Base-by-base conservation (phyloP, 352 stramenopile genomes). In the Globisporangium paroecandrum region DNA sequence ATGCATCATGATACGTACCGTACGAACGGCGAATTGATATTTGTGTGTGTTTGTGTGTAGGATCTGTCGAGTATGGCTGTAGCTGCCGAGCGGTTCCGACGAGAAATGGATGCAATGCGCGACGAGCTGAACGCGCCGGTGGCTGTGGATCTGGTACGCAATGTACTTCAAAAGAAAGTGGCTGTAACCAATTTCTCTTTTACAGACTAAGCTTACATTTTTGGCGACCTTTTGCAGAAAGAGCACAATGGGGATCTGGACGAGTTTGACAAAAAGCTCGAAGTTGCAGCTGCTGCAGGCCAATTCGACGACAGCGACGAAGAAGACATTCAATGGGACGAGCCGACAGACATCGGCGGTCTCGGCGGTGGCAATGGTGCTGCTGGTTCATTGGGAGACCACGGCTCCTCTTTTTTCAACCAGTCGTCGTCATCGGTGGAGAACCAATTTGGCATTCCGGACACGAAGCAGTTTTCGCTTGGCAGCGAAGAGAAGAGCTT, bases 261-360 rank as follows among this genome's bases (percentile, higher is more conserved):
- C 67, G 77, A 76, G 3, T 92, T 93, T 58, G 85, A 93, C 68
- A 78, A 93, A 69, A 93, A 93, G 57, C 75, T 93, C 29, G 85
- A 93, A 65, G 71, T 87, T 60, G 85, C 84, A 25, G 85, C 80
- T 5, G 83, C 82, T 25, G 76, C 82, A 20, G 85, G 85, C 6
- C 87, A 95, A 60, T 95, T 95, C 74, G 87, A 93, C 12, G 87
- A 95, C 63, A 94, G 85, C 54, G 78, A 90, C 70, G 85, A 95
- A 74, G 85, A 90, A 65, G 56, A 69, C n/a, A 68, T 67, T 27
- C 77, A 78, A 56, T 93, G 85, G 85, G 83, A 91, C 70, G 77
- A 89, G 13, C 64, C 73, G 1, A 67, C 62, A 22, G 57, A 61
- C 46, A 6, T 38, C n/a, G 49, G 49, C 18, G 25, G 10, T 58